A percentile compares a stretch with the other conserved stretches of the same genome.
phyloP scores from a whole-genome alignment of 1,139 yeast species.

The Scheffersomyces illinoinensis region DNA sequence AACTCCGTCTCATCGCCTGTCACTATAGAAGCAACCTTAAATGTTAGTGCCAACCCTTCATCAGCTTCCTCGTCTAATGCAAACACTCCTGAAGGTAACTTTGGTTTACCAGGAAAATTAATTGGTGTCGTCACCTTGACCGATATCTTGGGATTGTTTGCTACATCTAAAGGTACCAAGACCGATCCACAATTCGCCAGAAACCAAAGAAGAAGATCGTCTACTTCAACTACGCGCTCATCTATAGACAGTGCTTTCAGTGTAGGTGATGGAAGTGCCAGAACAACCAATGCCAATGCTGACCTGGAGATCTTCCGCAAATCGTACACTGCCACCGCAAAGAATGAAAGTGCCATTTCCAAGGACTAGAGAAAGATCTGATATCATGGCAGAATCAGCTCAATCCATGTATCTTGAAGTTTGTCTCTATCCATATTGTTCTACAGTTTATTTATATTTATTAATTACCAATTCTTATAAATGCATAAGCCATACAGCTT shows the following conservation, averaged over 20 bases:
- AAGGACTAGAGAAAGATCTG: not conserved
- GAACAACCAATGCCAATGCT: constrained; percentile 5
- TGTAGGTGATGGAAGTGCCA: not conserved
- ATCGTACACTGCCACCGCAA: constrained; percentile 11
- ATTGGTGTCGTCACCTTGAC: constrained; percentile 91
- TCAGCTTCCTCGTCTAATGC: constrained; percentile 9
- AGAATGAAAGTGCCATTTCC: constrained; percentile 6
- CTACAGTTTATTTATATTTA: not conserved
- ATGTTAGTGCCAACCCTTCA: constrained; percentile 7
- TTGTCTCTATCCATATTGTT: not conserved
- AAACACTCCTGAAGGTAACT: constrained; percentile 5
- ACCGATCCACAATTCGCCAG: constrained; percentile 85
- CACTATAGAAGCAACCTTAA: constrained; percentile 23
- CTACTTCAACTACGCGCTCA: constrained; percentile 47
- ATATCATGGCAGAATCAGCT: not conserved
- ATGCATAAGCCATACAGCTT: not conserved
- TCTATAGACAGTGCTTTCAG: constrained; percentile 28
- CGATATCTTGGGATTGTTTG: constrained; percentile 80
- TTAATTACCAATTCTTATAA: not conserved
- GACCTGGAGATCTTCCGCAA: constrained; percentile 19
- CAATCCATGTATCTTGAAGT: too few relatives aligned
- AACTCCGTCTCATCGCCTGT: constrained; percentile 18
- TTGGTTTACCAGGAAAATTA: constrained; percentile 65
- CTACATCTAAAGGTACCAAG: constrained; percentile 61
- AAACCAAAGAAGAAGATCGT: constrained; percentile 78